A percentile compares a stretch with the other conserved stretches of the same genome.
Conservation (phyloP, 176 grass and related monocot genomes). For the Bothriochloa decipiens region DNA sequence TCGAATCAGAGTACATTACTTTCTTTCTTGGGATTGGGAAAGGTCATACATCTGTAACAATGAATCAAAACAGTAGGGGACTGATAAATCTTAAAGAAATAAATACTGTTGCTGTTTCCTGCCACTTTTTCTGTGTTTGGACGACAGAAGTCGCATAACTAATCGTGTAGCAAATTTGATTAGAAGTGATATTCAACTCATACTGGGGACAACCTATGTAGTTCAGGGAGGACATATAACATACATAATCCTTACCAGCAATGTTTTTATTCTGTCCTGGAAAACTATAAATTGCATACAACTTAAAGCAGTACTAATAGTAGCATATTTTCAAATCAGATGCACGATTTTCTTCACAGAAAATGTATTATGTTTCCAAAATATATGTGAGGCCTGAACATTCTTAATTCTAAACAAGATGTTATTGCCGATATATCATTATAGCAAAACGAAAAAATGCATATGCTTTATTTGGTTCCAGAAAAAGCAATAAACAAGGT, state of each 20-base stretch:
- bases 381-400: slow-evolving; percentile 16
- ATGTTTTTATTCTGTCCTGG: background rate
- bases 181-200: background rate
- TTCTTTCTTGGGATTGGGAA: slow-evolving; percentile 38
- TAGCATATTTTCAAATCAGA: slow-evolving; percentile 4
- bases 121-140: slow-evolving; percentile 13
- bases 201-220: background rate
- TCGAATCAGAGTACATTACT: slow-evolving; percentile 3
- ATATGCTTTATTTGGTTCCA: background rate
- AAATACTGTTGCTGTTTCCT: slow-evolving; percentile 15
- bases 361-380: slow-evolving; percentile 8
- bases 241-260: slow-evolving; percentile 5
- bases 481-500: slow-evolving; percentile 27
- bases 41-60: slow-evolving; percentile 30
- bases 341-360: background rate
- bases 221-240: slow-evolving; percentile 10
- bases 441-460: background rate
- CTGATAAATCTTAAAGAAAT: slow-evolving; percentile 12
- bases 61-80: background rate
- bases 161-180: slow-evolving; percentile 19
- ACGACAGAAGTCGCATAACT: background rate
- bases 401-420: slow-evolving; percentile 31
- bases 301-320: slow-evolving; percentile 3
- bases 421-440: slow-evolving; percentile 18
- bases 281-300: slow-evolving; percentile 1